Base-by-base conservation (phyloP, 106 monocot species). In the Dioscorea dumetorum region DNA sequence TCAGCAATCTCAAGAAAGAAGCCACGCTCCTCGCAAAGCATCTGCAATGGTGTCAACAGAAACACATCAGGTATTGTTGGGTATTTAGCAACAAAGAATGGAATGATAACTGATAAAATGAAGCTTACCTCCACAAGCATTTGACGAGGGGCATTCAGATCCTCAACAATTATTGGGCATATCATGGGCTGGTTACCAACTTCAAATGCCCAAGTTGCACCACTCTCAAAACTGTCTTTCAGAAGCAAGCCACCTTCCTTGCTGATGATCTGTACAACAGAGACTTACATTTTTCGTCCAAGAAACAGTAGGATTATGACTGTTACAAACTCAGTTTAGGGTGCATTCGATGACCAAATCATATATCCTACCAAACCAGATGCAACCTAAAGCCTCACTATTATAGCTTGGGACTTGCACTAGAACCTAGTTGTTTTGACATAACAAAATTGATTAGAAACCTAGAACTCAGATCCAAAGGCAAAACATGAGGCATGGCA, bases 1-100 rank as follows among this genome's bases (percentile, higher is more conserved):
- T 92, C 82, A 54, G 91, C 97, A 58, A 97, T 91, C 83, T 97
- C 97, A 65, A 97, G 63, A 62, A 97, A 92, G 72, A 97, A 74
- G 32, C 97, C 97, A 22, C 89, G 76, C 33, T 97, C 84, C 70
- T 92, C 84, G 54, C 91, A 97, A 24, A 97, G 85, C 97, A 97
- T 97, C 97, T 97, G 84, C 20, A 54, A 8, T 20, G 19, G 22
- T 24, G 11, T 60, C 11, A 2, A 60, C 8, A 10, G 10, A n/a
- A n/a, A 41, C 5, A 41, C 41, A 41, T 6, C 3, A 5, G 41
- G 41, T 3, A 51, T 51, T 51, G 28, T 28, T 41, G 41, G 10
- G 41, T 0, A 41, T 14, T 19, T 0, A 19, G 12, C 0, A 54
- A 15, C 5, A 0, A 54, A 4, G 48, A 49, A 65, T 65, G 60